A percentile compares a stretch with the other conserved stretches of the same genome.
Evolutionary conservation across 345 rosid species (phyloP).

Genomic region (Sapria himalayana): DNA sequence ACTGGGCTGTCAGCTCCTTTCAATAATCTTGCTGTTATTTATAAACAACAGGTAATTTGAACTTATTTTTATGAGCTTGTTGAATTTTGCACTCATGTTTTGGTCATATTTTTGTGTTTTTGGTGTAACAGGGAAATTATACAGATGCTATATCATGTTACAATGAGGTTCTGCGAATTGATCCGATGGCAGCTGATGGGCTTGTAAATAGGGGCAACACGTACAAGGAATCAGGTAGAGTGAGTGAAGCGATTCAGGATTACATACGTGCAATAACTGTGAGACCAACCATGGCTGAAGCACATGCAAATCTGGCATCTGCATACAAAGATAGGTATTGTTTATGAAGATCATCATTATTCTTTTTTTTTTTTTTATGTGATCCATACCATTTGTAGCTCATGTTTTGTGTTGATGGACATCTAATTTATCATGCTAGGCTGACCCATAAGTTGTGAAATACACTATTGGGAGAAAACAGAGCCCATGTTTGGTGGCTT

Average conservation of each 20-base stretch:
- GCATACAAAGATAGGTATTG: constrained; percentile 93
- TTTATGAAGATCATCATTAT: too few species aligned
- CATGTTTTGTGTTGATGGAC: background rate
- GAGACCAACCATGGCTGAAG: constrained; percentile 93
- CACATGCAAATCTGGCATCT: constrained; percentile 99
- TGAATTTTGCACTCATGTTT: too few species aligned
- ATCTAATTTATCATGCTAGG: background rate
- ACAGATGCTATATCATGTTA: constrained; percentile 92
- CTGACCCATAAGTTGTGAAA: background rate
- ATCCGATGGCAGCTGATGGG: constrained; percentile 95
- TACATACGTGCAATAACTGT: constrained; percentile 58
- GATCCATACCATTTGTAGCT: background rate
- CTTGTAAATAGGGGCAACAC: constrained; percentile 96
- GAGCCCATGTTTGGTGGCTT: too few species aligned
- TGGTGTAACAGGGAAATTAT: constrained; percentile 59
- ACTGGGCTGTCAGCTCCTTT: constrained; percentile 95
- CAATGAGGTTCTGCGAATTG: constrained; percentile 90
- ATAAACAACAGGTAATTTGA: constrained; percentile 71
- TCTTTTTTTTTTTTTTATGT: background rate
- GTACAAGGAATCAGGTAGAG: constrained; percentile 88
- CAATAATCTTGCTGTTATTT: constrained; percentile 84
- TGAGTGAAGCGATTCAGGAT: constrained; percentile 89
- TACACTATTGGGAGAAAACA: constrained; percentile 4
- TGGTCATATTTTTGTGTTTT: constrained; percentile 5
- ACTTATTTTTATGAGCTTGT: background rate